phyloP scores from a whole-genome alignment of 257 asterid species.

The Solanum bulbocastanum region DNA sequence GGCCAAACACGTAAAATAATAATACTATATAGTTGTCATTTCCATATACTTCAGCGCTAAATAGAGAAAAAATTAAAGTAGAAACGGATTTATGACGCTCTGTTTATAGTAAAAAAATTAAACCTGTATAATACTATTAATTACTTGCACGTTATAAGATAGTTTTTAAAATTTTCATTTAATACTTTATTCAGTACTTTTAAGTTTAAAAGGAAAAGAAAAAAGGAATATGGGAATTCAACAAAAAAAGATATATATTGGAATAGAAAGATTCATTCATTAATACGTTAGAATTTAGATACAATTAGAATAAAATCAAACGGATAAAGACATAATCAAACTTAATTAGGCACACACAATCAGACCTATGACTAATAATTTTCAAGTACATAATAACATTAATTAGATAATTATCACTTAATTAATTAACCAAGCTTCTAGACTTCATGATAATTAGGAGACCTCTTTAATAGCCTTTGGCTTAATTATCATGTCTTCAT shows the following conservation, averaged over 20 bases:
- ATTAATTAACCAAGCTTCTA: not conserved
- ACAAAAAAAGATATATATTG: not conserved
- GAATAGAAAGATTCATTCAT: not conserved
- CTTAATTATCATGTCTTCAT: not conserved
- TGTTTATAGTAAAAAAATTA: not conserved
- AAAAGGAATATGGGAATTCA: not conserved
- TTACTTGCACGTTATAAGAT: not conserved
- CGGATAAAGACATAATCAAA: not conserved
- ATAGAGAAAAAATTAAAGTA: not conserved
- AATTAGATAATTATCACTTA: not conserved
- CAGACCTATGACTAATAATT: not conserved
- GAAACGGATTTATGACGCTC: not conserved
- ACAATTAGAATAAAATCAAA: not conserved
- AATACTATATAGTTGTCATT: not conserved
- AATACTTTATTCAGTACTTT: not conserved
- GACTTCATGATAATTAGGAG: not conserved
- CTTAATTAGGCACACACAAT: not conserved
- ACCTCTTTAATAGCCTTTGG: not conserved
- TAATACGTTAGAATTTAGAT: not conserved
- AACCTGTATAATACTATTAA: not conserved
- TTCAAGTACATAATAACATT: not conserved
- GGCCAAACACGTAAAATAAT: not conserved
- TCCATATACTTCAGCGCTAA: not conserved
- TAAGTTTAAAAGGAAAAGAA: not conserved
- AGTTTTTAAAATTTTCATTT: not conserved